Evolutionary conservation across 106 monocot genomes (phyloP), one percentile per base, ranked within the genome.

Genomic region (Amphibolis antarctica): DNA sequence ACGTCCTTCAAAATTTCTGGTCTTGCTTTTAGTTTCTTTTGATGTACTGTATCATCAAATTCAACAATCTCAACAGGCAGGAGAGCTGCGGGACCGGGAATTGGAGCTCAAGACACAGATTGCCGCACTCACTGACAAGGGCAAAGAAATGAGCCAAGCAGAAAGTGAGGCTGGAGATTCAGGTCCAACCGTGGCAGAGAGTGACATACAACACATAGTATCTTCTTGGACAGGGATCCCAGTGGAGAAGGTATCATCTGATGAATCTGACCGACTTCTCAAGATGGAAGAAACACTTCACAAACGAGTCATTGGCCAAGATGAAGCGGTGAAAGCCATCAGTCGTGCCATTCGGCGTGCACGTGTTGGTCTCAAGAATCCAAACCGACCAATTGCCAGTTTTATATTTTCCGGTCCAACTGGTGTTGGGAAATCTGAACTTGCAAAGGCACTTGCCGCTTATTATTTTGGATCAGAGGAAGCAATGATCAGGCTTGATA

Each of bases 381-480:
- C 72, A 11, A 72, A 72, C 55, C 42, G 72, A 45, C 72, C 72
- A 13, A 72, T 72, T 45, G 72, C 72, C 28, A 72, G 72, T 29
- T 72, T 72, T 54, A 65, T 65, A 51, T 74, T 74, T 21, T 74
- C 66, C 47, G 73, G 73, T 12, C 73, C 73, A 50, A 74, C 73
- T 10, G 73, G 73, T 23, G 65, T 65, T 19, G 65, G 65, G n/a
- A 65, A 65, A 65, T 65, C 65, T 24, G 65, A 65, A 18, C 65
- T 65, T 13, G 65, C 73, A 29, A 74, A 74, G 50, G 44, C 73
- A 49, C 55, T 74, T 4, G 73, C 73, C 3, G 21, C 66, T 4
- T 74, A 66, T 49, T 74, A 74, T 24, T 74, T 66, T 59, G 73
- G 73, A 9, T 74, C 73, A 5, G 66, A 74, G 73, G 66, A 74